Evolutionary conservation across 1,139 yeast genomes (phyloP).

Genomic region (Yamadazyma jaroonii): DNA sequence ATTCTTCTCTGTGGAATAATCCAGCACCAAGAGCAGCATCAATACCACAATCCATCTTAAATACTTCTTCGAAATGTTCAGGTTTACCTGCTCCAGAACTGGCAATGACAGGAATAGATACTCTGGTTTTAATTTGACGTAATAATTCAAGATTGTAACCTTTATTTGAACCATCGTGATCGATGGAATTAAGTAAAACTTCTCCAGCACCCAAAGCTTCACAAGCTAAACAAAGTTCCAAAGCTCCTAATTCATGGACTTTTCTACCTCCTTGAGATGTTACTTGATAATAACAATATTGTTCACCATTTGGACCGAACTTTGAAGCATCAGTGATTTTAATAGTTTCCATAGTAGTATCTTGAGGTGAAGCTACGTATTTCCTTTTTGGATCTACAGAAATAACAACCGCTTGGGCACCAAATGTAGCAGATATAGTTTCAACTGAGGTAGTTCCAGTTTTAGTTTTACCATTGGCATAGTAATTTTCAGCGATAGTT

Average conservation of each 20-base stretch:
- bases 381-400: slow-evolving; percentile 94
- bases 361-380: slow-evolving; percentile 60
- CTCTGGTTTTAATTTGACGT: slow-evolving; percentile 70
- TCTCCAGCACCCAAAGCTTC: slow-evolving; percentile 98
- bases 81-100: slow-evolving; percentile 97
- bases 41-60: slow-evolving; percentile 65
- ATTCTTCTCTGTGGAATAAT: slow-evolving; percentile 93
- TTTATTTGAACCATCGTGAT: slow-evolving; percentile 91
- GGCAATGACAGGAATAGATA: slow-evolving; percentile 89
- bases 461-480: slow-evolving; percentile 52
- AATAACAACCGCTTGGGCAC: slow-evolving; percentile 94
- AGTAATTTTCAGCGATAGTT: slow-evolving; percentile 77
- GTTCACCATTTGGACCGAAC: slow-evolving; percentile 81
- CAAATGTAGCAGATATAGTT: slow-evolving; percentile 85
- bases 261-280: slow-evolving; percentile 97
- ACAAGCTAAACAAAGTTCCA: slow-evolving; percentile 82
- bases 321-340: slow-evolving; percentile 41
- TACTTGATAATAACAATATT: slow-evolving; percentile 89
- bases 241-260: slow-evolving; percentile 84
- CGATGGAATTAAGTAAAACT: slow-evolving; percentile 85
- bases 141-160: slow-evolving; percentile 89
- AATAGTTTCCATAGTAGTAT: slow-evolving; percentile 58
- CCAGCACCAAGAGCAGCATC: slow-evolving; percentile 99
- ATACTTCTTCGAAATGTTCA: slow-evolving; percentile 83
- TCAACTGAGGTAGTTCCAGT: slow-evolving; percentile 86